Conservation (phyloP, 306 rosid species). For the Astragalus membranaceus region DNA sequence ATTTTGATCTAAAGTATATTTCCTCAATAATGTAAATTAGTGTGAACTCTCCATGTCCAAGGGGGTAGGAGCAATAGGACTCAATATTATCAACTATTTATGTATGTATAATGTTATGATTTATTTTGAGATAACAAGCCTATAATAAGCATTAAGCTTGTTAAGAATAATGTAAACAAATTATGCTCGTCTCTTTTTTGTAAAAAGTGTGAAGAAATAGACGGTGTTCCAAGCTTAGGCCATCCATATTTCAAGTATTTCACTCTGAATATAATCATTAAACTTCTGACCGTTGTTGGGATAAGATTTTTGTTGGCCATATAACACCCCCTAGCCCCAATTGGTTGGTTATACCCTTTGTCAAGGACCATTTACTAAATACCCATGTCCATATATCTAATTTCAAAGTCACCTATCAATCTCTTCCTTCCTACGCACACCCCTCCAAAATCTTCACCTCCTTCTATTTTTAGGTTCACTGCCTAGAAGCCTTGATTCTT, state of each 20-base stretch:
- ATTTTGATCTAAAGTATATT: background rate
- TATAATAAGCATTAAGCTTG: background rate
- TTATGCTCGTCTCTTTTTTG: background rate
- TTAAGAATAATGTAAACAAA: background rate
- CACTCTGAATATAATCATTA: too few relatives aligned
- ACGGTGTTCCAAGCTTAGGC: background rate
- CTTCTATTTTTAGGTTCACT: too few relatives aligned
- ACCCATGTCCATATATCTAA: too few relatives aligned
- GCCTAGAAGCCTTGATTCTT: too few relatives aligned
- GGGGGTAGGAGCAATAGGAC: slow-evolving; percentile 2
- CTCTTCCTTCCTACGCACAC: too few relatives aligned
- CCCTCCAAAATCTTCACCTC: too few relatives aligned
- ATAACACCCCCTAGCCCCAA: too few relatives aligned
- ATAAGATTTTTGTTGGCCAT: too few relatives aligned
- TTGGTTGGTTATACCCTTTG: too few relatives aligned
- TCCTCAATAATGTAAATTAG: background rate
- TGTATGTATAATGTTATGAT: slow-evolving; percentile 7
- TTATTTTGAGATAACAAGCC: background rate
- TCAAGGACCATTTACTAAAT: too few relatives aligned
- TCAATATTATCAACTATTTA: background rate
- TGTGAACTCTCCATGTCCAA: background rate
- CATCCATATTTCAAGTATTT: background rate
- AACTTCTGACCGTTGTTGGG: too few relatives aligned
- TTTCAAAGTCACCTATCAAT: too few relatives aligned
- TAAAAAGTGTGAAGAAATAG: background rate